Base-by-base conservation (phyloP, 192 early-diverging fungal species). In the Entophlyctis luteolus region DNA sequence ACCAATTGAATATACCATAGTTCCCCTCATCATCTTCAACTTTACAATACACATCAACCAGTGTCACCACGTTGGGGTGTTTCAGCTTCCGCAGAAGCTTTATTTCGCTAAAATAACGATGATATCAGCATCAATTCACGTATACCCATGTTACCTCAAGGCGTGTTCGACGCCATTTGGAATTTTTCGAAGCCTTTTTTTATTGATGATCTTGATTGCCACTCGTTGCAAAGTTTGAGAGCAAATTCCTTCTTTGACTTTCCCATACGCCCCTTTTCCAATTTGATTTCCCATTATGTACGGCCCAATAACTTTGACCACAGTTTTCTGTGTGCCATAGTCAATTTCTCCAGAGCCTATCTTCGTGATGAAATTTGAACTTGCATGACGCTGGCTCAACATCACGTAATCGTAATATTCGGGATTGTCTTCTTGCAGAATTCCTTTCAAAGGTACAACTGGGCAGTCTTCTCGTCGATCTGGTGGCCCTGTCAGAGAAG, bases 241-340 rank as follows among this genome's bases (percentile, higher is more conserved):
- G 59, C 75, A 79, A 18, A 86, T 25, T 0, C 82, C 84, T 48
- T 86, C 84, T 72, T 86, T 86, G 29, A 86, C 84, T 66, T 86
- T 83, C 3, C 81, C 84, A 69, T 83, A 86, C 2, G 80, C 71
- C 22, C 84, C 82, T 60, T 81, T 82, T 20, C 84, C 84, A 53
- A 86, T 84, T 59, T 81, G 73, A 33, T 80, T 78, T 3, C 82
- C 84, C n/a, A 86, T 63, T 1, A 86, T 50, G 63, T 80, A 82
- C 3, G 79, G 75, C 2, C 79, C 84, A 33, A 86, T 80, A 45
- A 84, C 70, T 59, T 85, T 84, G 28, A 78, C 63, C 14, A 71
- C 46, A 3, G 67, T 72, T 39, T 69, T 69, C 29, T 70, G 75
- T 18, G 42, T 66, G 20, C 74, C 67, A 72, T 79, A 86, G 3